Conservation (phyloP, 352 stramenopile genomes). For the Globisporangium nodosum region DNA sequence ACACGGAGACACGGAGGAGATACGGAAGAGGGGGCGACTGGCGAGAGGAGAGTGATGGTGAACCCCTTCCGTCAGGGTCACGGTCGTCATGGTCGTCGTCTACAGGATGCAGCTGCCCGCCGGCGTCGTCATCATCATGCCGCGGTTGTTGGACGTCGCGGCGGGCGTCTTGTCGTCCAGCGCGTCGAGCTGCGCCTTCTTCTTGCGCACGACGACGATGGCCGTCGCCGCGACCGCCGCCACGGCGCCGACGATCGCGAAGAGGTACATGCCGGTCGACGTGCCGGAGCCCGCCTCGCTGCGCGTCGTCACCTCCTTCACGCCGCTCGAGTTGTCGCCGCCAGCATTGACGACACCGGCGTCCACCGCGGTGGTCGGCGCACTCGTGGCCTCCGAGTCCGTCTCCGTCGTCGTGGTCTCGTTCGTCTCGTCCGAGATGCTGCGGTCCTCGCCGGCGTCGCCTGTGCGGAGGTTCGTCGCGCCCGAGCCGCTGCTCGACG, state of each 20-base stretch:
- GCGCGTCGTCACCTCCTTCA: conserved; percentile 9
- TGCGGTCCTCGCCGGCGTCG: conserved; percentile 9
- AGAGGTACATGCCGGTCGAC: conserved; percentile 16
- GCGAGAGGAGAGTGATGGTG: neutral
- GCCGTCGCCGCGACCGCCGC: conserved; percentile 25
- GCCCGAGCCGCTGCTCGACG: conserved; percentile 1
- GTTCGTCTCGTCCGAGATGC: conserved; percentile 14
- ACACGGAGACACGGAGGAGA: neutral
- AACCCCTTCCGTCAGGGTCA: neutral
- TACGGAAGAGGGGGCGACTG: neutral
- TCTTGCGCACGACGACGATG: conserved; percentile 44
- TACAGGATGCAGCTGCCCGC: conserved; percentile 38
- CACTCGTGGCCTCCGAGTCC: neutral
- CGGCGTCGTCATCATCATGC: conserved; percentile 47
- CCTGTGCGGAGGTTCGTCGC: neutral
- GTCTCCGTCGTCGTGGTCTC: conserved; percentile 2
- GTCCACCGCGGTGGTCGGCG: neutral
- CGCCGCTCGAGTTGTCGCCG: conserved; percentile 1
- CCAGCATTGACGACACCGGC: neutral
- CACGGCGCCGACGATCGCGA: conserved; percentile 13
- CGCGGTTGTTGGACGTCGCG: conserved; percentile 16
- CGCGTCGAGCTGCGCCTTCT: conserved; percentile 50
- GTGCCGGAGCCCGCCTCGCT: neutral
- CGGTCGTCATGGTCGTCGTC: neutral
- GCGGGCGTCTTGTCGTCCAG: conserved; percentile 52